Base-by-base conservation (phyloP, 441 rosid species). In the Breynia disticha region DNA sequence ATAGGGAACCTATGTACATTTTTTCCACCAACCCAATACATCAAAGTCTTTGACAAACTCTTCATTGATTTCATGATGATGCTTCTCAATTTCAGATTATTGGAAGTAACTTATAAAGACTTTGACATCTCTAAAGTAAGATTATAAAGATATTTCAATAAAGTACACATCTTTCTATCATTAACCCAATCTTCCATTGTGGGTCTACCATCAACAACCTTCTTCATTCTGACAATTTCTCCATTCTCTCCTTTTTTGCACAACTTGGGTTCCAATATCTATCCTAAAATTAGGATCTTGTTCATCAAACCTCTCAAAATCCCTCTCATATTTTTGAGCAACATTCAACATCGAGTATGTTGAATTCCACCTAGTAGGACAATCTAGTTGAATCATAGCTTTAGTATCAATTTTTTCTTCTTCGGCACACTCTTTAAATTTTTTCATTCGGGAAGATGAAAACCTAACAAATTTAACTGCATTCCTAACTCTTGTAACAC, bases 291-390 rank as follows among this genome's bases (percentile, higher is more conserved):
- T 16, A 0, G 5, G 17, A 48, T 55, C 51, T 17, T 49, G 13
- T 3, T 15, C 19, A 9, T 35, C 24, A 11, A 46, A 21, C 1
- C 39, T 2, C 1, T 56, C 16, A 56, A 56, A 60, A 3, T 13
- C 50, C 7, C 39, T 56, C n/a, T 48, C 44, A 61, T 41, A 68
- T 14, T 45, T 57, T 17, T 38, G 16, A n/a, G 60, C 41, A 2
- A 1, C 16, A 24, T 24, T 24, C 7, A 24, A 24, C 32, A 24
- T 24, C 32, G 7, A 24, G 32, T 24, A 7, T 24, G 32, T 24
- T 24, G 32, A 24, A 24, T 24, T 24, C 32, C 32, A 24, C 32
- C 32, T 24, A 2, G 32, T 24, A 2, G 7, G 32, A 24, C 32
- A 24, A 24, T 24, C 32, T 24, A 7, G 7, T 2, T 7, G 7